phyloP scores from a whole-genome alignment of 805 yeast genomes.

The Nakazawaea anatomiae region DNA sequence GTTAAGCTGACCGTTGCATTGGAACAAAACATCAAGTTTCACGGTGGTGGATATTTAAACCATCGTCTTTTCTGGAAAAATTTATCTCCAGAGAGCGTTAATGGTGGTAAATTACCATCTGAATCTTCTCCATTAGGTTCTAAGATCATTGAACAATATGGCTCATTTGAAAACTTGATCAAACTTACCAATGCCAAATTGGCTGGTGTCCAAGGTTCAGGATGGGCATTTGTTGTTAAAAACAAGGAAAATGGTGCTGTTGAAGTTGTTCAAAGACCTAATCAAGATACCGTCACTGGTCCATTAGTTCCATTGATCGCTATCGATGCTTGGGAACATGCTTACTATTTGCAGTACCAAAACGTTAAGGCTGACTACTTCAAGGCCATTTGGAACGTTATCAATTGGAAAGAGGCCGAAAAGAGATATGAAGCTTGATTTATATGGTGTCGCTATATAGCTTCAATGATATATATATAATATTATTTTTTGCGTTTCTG shows the following conservation, averaged over 20 bases:
- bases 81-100: slow-evolving; percentile 66
- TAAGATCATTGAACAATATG: slow-evolving; percentile 60
- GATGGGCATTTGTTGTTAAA: slow-evolving; percentile 91
- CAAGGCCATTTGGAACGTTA: slow-evolving; percentile 90
- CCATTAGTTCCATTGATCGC: slow-evolving; percentile 72
- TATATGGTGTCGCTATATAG: too few relatives aligned
- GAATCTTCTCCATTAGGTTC: slow-evolving; percentile 51
- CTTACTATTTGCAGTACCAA: slow-evolving; percentile 89
- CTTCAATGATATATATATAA: too few relatives aligned
- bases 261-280: slow-evolving; percentile 75
- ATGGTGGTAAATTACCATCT: slow-evolving; percentile 69
- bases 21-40: slow-evolving; percentile 78
- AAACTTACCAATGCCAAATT: slow-evolving; percentile 58
- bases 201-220: slow-evolving; percentile 91
- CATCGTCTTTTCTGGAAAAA: slow-evolving; percentile 86
- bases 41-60: slow-evolving; percentile 88
- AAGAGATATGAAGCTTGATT: slow-evolving; percentile 48
- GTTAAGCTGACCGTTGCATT: slow-evolving; percentile 54
- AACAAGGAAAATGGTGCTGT: slow-evolving; percentile 68
- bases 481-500: too few relatives aligned
- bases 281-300: slow-evolving; percentile 83
- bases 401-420: slow-evolving; percentile 91
- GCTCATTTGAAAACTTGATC: slow-evolving; percentile 66
- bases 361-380: slow-evolving; percentile 89
- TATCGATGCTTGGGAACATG: slow-evolving; percentile 96